Evolutionary conservation across 345 rosid species (phyloP).

Genomic region (Nephelium lappaceum): DNA sequence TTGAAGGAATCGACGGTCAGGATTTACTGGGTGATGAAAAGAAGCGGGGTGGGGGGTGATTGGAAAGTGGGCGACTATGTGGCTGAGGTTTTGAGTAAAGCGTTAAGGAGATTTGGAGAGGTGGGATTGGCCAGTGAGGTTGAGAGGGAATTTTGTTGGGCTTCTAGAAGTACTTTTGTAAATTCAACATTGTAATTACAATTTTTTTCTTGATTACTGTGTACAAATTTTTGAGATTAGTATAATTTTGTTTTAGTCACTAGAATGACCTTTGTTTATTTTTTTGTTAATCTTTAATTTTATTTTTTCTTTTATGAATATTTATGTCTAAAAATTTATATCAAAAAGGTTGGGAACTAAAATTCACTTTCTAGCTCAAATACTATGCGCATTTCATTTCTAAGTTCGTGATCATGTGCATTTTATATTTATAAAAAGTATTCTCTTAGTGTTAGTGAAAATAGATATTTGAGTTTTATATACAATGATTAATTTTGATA

Average conservation of each 20-base stretch:
- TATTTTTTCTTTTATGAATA: background rate
- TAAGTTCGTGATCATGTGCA: too few species aligned
- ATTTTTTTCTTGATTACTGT: background rate
- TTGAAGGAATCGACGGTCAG: constrained; percentile 73
- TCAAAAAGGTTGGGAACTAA: too few species aligned
- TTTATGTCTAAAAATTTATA: too few species aligned
- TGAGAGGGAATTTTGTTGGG: constrained; percentile 38
- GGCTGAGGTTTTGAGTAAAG: constrained; percentile 59
- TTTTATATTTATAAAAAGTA: too few species aligned
- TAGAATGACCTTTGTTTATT: too few species aligned
- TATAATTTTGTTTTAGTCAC: too few species aligned
- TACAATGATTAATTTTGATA: too few species aligned
- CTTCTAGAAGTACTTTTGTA: constrained; percentile 23
- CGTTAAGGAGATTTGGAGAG: constrained; percentile 69
- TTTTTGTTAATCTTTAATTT: background rate
- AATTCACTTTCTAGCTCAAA: too few species aligned
- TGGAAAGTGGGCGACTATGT: constrained; percentile 65
- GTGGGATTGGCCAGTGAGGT: constrained; percentile 55
- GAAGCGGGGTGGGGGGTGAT: constrained; percentile 59
- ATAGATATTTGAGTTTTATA: too few species aligned
- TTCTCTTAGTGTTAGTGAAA: too few species aligned
- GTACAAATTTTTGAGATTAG: background rate
- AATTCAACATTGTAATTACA: constrained; percentile 11
- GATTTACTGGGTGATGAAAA: constrained; percentile 67
- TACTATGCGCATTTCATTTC: too few species aligned